Evolutionary conservation across 1,139 yeast genomes (phyloP), one percentile per base, ranked within the genome.

Genomic region (Meyerozyma elateridarum): DNA sequence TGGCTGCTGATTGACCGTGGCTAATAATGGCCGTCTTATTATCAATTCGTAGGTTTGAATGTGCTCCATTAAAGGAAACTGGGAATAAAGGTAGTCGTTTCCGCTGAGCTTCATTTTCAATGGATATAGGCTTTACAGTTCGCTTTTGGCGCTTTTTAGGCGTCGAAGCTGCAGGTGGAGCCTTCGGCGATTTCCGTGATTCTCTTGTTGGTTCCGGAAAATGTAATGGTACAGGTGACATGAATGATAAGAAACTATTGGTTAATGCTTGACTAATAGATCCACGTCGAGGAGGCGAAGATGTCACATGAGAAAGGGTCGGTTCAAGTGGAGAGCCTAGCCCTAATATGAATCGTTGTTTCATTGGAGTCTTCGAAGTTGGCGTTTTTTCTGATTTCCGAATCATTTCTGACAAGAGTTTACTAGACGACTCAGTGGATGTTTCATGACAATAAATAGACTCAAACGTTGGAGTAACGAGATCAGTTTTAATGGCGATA

Each of bases 391-490:
- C 27, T 14, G 18, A 17, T 8, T 24, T 24, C 11, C 15, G 27
- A 8, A 24, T 24, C 27, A 24, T 24, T 24, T 24, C 18, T 13
- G 27, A 17, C 14, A 24, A 18, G 15, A 14, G 27, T 6, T 15
- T 14, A 15, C 18, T 24, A 11, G 27, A 24, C n/a, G 27, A 24
- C 8, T 24, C 18, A 6, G 9, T n/a, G 27, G 27, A 9, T 8
- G 27, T 15, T 13, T 24, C 27, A n/a, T 24, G 27, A 8, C 27
- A 56, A 27, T 51, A 51, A 8, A 53, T 49, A 4, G 59, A 46
- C 34, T 61, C 63, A 7, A 60, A 42, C 2, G 65, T 60, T 11
- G 68, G 62, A 4, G 52, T 37, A 1, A 49, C 43, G 4, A 18
- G 8, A 18, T 26, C 15, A 42, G 34, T 26, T 46, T 43, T n/a